Evolutionary conservation across 257 asterid genomes (phyloP).

Genomic region (Nicotiana sylvestris): DNA sequence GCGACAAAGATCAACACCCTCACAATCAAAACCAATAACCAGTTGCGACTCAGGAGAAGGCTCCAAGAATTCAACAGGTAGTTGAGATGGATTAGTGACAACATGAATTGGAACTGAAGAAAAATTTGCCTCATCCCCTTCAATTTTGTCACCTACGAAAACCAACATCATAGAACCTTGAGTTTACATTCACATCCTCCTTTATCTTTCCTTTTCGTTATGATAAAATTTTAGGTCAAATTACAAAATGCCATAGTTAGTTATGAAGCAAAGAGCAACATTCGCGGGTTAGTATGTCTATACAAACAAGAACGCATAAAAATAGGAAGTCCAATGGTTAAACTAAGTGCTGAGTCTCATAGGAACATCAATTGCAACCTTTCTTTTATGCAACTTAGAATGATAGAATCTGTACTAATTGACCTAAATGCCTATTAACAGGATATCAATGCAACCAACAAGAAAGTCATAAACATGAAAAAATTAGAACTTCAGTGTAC

Average conservation of each 20-base stretch:
- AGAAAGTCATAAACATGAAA: neutral
- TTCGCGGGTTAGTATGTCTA: neutral
- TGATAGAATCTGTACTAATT: neutral
- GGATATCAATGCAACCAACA: neutral
- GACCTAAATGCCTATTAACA: neutral
- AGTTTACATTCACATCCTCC: conserved; percentile 1
- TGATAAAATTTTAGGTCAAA: neutral
- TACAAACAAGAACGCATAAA: neutral
- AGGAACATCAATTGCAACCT: neutral
- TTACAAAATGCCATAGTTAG: neutral
- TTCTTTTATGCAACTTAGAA: too few relatives aligned
- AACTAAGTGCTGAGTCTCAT: neutral
- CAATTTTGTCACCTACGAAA: conserved; percentile 45
- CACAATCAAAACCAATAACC: conserved; percentile 93
- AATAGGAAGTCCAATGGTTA: neutral
- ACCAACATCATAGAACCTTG: conserved; percentile 11
- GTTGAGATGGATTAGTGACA: conserved; percentile 73
- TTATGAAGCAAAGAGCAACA: neutral
- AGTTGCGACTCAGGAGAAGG: conserved; percentile 66
- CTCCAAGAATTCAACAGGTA: conserved; percentile 83
- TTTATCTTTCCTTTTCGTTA: neutral
- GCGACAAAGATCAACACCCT: conserved; percentile 97
- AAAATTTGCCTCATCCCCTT: conserved; percentile 35
- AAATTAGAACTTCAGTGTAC: neutral
- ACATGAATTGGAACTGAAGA: conserved; percentile 74